phyloP scores from a whole-genome alignment of 495 filamentous ascomycete genomes.

The Podospora pseudocomata region DNA sequence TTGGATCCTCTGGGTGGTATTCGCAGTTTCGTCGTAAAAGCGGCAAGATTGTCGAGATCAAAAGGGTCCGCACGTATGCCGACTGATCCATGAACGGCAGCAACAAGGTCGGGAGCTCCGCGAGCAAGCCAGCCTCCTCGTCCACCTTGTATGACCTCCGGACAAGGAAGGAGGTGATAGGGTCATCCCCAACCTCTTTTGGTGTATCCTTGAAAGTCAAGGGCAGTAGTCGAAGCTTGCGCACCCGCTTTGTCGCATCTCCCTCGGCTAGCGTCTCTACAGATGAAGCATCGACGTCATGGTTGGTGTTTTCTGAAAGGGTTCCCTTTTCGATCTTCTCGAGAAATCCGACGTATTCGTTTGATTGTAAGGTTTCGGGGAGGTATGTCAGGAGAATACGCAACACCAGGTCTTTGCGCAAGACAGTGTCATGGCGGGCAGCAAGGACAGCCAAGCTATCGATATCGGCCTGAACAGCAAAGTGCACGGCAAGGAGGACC shows the following conservation, averaged over 20 bases:
- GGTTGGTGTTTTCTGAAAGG: constrained; percentile 26
- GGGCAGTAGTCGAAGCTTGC: constrained; percentile 64
- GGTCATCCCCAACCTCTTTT: constrained; percentile 48
- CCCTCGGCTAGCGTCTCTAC: constrained; percentile 60
- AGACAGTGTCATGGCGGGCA: constrained; percentile 50
- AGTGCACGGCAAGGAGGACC: constrained; percentile 60
- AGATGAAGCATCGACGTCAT: constrained; percentile 53
- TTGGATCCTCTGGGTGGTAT: constrained; percentile 64
- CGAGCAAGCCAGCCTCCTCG: constrained; percentile 69
- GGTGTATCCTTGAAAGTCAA: constrained; percentile 51
- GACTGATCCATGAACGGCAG: constrained; percentile 70
- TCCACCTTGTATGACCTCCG: constrained; percentile 75
- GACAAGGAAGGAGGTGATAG: constrained; percentile 66
- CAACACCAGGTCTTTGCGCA: constrained; percentile 65
- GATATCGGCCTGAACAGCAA: constrained; percentile 56
- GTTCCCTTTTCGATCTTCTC: constrained; percentile 50
- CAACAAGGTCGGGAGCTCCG: constrained; percentile 66
- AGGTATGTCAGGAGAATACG: constrained; percentile 82
- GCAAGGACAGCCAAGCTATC: constrained; percentile 59
- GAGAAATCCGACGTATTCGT: constrained; percentile 59
- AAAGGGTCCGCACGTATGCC: constrained; percentile 64
- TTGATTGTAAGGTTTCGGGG: constrained; percentile 69
- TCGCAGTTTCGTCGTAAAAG: constrained; percentile 78
- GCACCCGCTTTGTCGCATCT: constrained; percentile 64
- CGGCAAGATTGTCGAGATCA: constrained; percentile 74